phyloP scores from a whole-genome alignment of 768 basidiomycete genomes.

The Mycena pura region DNA sequence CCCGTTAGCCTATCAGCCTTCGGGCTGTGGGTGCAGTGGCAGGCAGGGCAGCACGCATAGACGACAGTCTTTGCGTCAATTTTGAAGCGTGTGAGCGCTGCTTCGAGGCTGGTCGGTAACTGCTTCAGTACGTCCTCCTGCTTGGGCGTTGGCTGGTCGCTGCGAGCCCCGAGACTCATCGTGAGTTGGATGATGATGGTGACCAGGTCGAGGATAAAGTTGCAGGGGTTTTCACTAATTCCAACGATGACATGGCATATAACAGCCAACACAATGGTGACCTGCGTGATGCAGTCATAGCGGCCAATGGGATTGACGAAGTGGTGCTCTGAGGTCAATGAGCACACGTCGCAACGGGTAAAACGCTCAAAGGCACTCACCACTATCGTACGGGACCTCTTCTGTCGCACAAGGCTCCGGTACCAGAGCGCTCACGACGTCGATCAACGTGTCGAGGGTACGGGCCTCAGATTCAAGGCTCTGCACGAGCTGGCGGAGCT shows the following conservation, averaged over 20 bases:
- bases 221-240: conserved; percentile 17
- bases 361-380: conserved; percentile 4
- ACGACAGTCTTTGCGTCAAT: conserved; percentile 23
- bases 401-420: conserved; percentile 4
- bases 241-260: conserved; percentile 19
- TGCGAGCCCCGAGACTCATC: conserved; percentile 14
- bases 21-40: conserved; percentile 22
- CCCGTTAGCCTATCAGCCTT: conserved; percentile 15
- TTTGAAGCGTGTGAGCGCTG: conserved; percentile 19
- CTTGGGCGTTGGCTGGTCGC: conserved; percentile 10
- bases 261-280: conserved; percentile 15
- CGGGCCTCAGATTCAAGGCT: too few species aligned
- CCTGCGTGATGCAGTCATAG: conserved; percentile 15
- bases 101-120: conserved; percentile 20
- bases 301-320: conserved; percentile 19
- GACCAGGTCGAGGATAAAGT: conserved; percentile 25
- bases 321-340: conserved; percentile 22
- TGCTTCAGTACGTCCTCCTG: conserved; percentile 18
- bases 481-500: too few species aligned
- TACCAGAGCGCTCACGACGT: too few species aligned
- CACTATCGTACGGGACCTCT: conserved; percentile 10
- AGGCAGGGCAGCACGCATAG: conserved; percentile 17
- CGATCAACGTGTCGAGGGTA: too few species aligned
- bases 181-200: conserved; percentile 23
- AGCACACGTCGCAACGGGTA: conserved; percentile 5